These are phyloP conservation scores for Magnaporthiopsis poae DNA, from an alignment of 2,329 filamentous ascomycete species.

Conservation along the genomic window DNA sequence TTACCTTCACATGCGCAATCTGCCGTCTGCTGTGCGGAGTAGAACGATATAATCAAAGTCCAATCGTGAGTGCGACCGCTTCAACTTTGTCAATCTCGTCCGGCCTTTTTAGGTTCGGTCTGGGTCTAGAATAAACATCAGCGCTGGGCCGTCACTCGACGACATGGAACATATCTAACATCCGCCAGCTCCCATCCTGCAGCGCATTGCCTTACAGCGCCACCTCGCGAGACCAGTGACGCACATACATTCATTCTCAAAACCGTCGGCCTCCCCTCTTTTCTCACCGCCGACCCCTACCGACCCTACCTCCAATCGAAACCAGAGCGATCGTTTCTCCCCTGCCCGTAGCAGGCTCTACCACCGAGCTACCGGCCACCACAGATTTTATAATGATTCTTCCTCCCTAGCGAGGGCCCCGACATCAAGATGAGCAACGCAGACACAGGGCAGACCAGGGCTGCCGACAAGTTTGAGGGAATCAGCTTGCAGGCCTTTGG, in stretches of 20 bases:
- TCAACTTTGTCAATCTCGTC: not conserved
- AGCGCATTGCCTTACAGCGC: not conserved
- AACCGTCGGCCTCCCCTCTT: not conserved
- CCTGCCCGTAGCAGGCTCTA: no score
- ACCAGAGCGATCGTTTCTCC: not conserved
- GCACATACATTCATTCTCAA: not conserved
- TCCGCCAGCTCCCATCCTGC: not conserved
- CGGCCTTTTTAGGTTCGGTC: not conserved
- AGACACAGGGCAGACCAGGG: not conserved
- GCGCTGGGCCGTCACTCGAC: not conserved
- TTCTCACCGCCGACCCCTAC: not conserved
- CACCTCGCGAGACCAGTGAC: not conserved
- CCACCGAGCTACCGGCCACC: not conserved
- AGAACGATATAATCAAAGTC: not conserved
- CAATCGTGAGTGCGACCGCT: not conserved
- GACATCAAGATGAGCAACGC: not conserved
- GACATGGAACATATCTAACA: not conserved
- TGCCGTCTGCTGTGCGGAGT: not conserved
- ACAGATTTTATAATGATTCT: not conserved
- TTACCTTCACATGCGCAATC: not conserved
- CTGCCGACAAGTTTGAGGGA: slow-evolving; percentile 17
- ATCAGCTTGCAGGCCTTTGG: slow-evolving; percentile 48
- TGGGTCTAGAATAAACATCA: not conserved
- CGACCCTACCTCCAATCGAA: not conserved
- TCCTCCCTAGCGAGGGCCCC: not conserved